These are phyloP conservation scores for Aspergillus chevalieri DNA, from an alignment of 2,329 filamentous ascomycete genomes.

Conservation along the genomic window DNA sequence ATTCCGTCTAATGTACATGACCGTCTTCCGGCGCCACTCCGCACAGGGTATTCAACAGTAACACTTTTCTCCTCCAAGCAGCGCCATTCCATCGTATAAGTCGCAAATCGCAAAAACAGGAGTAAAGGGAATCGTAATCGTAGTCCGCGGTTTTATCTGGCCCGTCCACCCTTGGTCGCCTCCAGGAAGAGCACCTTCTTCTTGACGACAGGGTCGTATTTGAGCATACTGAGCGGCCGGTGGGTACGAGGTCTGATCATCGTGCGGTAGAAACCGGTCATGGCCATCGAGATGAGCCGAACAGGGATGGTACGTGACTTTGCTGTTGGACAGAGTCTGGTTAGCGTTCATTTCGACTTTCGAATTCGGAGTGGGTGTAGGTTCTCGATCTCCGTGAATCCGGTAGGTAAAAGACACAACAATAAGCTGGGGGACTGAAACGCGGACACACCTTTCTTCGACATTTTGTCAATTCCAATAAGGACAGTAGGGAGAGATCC, in stretches of 20 bases:
- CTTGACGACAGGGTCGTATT: conserved; percentile 96
- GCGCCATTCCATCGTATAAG: background rate
- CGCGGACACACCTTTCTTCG: conserved; percentile 36
- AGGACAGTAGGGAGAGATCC: background rate
- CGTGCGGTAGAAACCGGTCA: conserved; percentile 97
- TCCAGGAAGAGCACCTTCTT: conserved; percentile 96
- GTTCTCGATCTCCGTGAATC: background rate
- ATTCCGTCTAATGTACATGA: conserved; percentile 20
- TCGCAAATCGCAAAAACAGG: conserved; percentile 2
- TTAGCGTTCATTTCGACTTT: conserved; percentile 2
- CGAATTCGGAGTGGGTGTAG: background rate
- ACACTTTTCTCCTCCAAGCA: background rate
- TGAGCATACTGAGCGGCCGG: conserved; percentile 89
- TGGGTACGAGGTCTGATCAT: conserved; percentile 74
- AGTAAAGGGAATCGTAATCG: background rate
- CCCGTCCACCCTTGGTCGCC: conserved; percentile 69
- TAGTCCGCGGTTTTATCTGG: conserved; percentile 22
- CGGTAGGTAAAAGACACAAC: background rate
- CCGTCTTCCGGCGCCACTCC: background rate
- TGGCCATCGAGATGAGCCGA: conserved; percentile 94
- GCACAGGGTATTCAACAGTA: background rate
- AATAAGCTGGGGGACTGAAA: background rate
- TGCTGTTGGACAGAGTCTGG: conserved; percentile 43
- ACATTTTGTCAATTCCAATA: conserved; percentile 27
- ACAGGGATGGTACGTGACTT: conserved; percentile 92